These are phyloP conservation scores for Acrodontium crateriforme DNA, from an alignment of 2,329 filamentous ascomycete genomes.

Conservation along the genomic window DNA sequence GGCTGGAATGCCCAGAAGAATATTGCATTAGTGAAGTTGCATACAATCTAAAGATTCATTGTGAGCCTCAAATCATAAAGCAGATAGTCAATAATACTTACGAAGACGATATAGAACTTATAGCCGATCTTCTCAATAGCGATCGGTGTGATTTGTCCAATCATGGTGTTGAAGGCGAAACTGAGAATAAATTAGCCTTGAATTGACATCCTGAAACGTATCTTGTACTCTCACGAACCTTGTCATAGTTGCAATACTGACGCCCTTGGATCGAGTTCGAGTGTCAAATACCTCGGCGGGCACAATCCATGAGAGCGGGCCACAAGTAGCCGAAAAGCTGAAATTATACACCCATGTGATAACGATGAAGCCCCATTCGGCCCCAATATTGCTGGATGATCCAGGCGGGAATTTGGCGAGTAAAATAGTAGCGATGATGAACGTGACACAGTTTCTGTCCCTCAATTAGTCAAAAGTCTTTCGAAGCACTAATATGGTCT, in stretches of 20 bases:
- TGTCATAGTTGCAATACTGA: slow-evolving; percentile 58
- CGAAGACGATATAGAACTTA: slow-evolving; percentile 46
- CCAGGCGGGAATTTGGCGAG: slow-evolving; percentile 49
- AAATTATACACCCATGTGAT: slow-evolving; percentile 73
- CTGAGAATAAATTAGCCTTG: too few relatives aligned
- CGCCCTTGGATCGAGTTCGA: slow-evolving; percentile 58
- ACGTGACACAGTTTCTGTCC: slow-evolving; percentile 58
- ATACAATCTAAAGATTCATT: slow-evolving; percentile 44
- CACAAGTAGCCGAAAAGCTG: slow-evolving; percentile 57
- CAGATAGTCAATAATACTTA: slow-evolving; percentile 17
- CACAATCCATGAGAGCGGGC: slow-evolving; percentile 44
- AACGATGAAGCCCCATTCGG: slow-evolving; percentile 62
- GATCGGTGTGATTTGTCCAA: slow-evolving; percentile 53
- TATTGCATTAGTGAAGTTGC: slow-evolving; percentile 53
- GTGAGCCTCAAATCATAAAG: slow-evolving; percentile 7
- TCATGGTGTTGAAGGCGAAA: slow-evolving; percentile 67
- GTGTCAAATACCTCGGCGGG: slow-evolving; percentile 49
- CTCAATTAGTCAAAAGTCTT: too few relatives aligned
- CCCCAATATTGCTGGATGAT: slow-evolving; percentile 34
- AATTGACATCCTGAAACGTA: too few relatives aligned
- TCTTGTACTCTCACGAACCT: too few relatives aligned
- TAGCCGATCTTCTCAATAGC: slow-evolving; percentile 43
- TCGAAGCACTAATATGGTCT: too few relatives aligned
- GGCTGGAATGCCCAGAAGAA: slow-evolving; percentile 57
- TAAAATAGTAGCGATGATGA: slow-evolving; percentile 51